Evolutionary conservation across 179 eudicot genomes (phyloP), one percentile per base, ranked within the genome.

Genomic region (Amaranthus tricolor): DNA sequence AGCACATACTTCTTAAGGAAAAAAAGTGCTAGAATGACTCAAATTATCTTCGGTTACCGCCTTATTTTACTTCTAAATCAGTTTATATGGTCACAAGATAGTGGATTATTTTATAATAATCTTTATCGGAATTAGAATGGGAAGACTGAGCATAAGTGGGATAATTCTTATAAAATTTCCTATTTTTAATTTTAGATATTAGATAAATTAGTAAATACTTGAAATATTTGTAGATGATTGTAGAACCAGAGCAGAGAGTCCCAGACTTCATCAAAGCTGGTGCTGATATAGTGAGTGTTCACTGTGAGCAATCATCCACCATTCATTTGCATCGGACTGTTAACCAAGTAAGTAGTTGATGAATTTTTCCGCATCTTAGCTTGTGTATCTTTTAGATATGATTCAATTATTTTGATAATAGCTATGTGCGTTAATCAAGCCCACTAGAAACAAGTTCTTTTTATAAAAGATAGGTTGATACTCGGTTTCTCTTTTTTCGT

Each of bases 181-280:
- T 31, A 31, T 31, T 31, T 2, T 15, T 12, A 31, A 9, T 69
- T 21, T 60, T 40, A 8, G 44, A 51, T 71, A 70, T 59, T 64
- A 20, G 70, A 70, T 43, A 17, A 54, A 20, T 21, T 70, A 55
- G 44, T 57, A 77, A 67, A 31, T 31, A 75, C 63, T 53, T 49
- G 54, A 43, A 62, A 31, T 70, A 69, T 75, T 70, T 20, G 59
- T 90, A 95, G 99, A 95, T 95, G 99, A 94, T 94, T 82, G 99
- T 95, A 54, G 98, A 95, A 82, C 99, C 99, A 57, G 99, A 95
- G 56, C 96, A 84, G 81, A 80, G 99, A 77, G 95, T 95, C 61
- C 93, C 97, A 5, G 99, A 95, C 77, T 95, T 95, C 76, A 86
- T 95, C 59, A 95, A 95, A 85, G 99, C 99, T 80, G 98, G 99